Conservation (phyloP, 169 alveolate genomes). For the Plasmodium ovale region DNA sequence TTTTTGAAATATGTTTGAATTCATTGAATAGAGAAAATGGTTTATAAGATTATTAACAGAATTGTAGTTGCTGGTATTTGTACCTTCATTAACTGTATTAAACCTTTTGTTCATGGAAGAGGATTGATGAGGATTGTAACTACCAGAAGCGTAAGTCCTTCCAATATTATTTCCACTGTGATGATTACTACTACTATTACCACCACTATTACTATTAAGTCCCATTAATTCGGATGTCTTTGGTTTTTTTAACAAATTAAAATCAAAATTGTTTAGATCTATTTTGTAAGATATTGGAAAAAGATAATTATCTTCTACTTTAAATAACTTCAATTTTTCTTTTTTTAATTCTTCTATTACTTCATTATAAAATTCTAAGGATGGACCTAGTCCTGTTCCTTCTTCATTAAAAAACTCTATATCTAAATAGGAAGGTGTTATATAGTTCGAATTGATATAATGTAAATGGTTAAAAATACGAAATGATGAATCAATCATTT, state of each 20-base stretch:
- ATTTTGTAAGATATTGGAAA: slow-evolving; percentile 73
- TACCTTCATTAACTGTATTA: slow-evolving; percentile 23
- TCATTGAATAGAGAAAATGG: slow-evolving; percentile 65
- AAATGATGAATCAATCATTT: slow-evolving; percentile 54
- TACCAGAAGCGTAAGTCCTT: background rate
- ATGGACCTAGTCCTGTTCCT: slow-evolving; percentile 86
- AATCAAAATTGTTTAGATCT: slow-evolving; percentile 72
- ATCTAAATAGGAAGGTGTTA: slow-evolving; percentile 68
- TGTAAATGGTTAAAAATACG: slow-evolving; percentile 76
- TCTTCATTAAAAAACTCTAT: slow-evolving; percentile 79
- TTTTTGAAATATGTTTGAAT: slow-evolving; percentile 26
- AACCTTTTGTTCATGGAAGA: slow-evolving; percentile 32
- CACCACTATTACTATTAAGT: background rate
- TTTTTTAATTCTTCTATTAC: slow-evolving; percentile 79
- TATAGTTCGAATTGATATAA: slow-evolving; percentile 63
- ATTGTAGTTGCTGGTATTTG: slow-evolving; percentile 9
- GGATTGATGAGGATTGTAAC: slow-evolving; percentile 9
- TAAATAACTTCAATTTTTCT: slow-evolving; percentile 71
- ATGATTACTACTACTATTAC: background rate
- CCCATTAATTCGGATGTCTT: slow-evolving; percentile 29
- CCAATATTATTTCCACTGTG: slow-evolving; percentile 2
- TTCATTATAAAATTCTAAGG: slow-evolving; percentile 81
- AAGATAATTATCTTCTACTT: slow-evolving; percentile 51
- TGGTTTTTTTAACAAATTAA: slow-evolving; percentile 62
- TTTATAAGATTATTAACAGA: slow-evolving; percentile 61